Evolutionary conservation across 345 rosid genomes (phyloP).

Genomic region (Eucalyptus curtisii): DNA sequence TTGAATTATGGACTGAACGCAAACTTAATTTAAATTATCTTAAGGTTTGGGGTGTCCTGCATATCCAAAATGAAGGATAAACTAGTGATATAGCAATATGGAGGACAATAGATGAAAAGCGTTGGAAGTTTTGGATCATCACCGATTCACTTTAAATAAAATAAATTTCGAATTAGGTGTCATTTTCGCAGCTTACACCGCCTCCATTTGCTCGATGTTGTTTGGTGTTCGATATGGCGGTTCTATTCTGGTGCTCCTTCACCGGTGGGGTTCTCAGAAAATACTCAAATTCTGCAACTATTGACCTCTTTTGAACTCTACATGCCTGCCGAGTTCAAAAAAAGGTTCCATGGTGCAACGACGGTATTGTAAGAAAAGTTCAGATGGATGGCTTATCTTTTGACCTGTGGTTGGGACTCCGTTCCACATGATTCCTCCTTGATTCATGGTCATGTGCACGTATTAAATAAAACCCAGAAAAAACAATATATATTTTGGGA

Average conservation of each 20-base stretch:
- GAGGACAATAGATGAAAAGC: background rate
- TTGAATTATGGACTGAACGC: rapidly evolving
- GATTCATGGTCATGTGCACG: background rate
- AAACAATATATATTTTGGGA: background rate
- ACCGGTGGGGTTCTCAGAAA: background rate
- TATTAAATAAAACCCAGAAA: background rate
- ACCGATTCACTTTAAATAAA: too few relatives aligned
- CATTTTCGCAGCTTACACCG: background rate
- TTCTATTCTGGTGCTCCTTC: background rate
- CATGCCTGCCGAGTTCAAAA: background rate
- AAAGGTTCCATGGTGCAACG: background rate
- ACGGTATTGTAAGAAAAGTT: background rate
- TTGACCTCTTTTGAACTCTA: background rate
- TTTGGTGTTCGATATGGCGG: background rate
- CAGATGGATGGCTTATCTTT: background rate
- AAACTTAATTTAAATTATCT: too few relatives aligned
- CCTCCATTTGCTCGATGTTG: background rate
- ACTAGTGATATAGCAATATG: background rate
- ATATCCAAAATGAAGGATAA: background rate
- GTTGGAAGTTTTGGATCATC: too few relatives aligned
- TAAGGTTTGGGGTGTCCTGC: background rate
- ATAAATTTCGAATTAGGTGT: background rate
- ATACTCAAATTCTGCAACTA: background rate
- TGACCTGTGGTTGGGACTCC: background rate
- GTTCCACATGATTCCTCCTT: background rate